phyloP scores from a whole-genome alignment of 2,329 filamentous ascomycete genomes.

The Myriangium duriaei region DNA sequence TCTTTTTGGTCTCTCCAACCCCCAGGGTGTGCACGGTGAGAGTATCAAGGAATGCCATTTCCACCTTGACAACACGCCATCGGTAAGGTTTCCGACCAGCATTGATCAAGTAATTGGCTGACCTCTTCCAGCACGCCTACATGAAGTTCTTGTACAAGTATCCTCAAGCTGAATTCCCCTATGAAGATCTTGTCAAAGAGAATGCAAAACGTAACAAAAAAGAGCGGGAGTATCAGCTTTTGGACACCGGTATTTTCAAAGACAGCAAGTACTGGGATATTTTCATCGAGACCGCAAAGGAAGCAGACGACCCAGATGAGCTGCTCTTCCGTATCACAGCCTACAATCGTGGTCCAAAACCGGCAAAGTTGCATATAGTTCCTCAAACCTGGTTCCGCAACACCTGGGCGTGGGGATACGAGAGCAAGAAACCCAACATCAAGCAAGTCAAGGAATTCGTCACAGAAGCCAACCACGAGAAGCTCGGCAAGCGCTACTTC shows the following conservation, averaged over 20 bases:
- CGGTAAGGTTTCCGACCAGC: constrained; percentile 33
- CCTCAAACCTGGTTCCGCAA: constrained; percentile 96
- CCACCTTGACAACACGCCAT: constrained; percentile 86
- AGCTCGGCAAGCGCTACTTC: constrained; percentile 70
- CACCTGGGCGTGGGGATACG: constrained; percentile 89
- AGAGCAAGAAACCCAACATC: constrained; percentile 75
- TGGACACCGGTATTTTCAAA: constrained; percentile 79
- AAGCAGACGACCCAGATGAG: constrained; percentile 81
- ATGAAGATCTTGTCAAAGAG: constrained; percentile 73
- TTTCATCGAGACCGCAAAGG: constrained; percentile 91
- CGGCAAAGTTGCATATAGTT: constrained; percentile 82
- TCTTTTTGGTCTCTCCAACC: constrained; percentile 88
- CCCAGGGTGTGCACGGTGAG: constrained; percentile 93
- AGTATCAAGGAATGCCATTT: constrained; percentile 96
- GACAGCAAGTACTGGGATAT: constrained; percentile 95
- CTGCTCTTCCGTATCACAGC: constrained; percentile 88
- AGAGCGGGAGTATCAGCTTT: constrained; percentile 81
- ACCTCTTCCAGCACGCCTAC: constrained; percentile 59
- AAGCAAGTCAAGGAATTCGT: constrained; percentile 51
- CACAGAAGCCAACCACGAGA: constrained; percentile 65
- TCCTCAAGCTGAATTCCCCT: constrained; percentile 82
- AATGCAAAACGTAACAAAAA: constrained; percentile 64
- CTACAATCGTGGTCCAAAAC: constrained; percentile 86
- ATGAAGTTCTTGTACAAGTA: constrained; percentile 99
- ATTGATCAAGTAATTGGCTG: not conserved